These are phyloP conservation scores for Penicillium griseofulvum DNA, from an alignment of 2,329 filamentous ascomycete genomes.

Conservation along the genomic window DNA sequence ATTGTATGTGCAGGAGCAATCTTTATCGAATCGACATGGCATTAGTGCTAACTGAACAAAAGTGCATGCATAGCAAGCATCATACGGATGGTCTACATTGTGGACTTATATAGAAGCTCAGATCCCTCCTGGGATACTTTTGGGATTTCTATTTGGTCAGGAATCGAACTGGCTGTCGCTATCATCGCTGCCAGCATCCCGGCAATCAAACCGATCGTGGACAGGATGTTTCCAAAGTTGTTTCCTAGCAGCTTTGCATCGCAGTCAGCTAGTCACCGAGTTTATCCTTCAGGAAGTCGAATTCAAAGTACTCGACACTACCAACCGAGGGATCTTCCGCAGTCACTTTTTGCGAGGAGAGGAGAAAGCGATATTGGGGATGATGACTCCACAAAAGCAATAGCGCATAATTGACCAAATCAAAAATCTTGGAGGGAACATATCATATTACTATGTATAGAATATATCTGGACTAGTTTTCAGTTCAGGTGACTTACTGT, in stretches of 20 bases:
- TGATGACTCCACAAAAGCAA: slow-evolving; percentile 2
- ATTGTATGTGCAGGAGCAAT: neutral
- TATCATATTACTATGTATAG: no score
- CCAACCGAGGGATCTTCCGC: neutral
- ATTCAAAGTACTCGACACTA: neutral
- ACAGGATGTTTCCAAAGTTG: neutral
- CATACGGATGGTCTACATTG: slow-evolving; percentile 12
- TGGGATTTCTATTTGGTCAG: slow-evolving; percentile 8
- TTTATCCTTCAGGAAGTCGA: neutral
- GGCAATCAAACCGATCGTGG: neutral
- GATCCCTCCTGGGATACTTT: slow-evolving; percentile 12
- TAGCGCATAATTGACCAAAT: no score
- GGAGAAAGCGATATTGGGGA: neutral
- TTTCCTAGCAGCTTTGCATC: neutral
- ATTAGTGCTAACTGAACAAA: neutral
- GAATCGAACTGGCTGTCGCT: slow-evolving; percentile 1
- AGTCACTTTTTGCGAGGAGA: neutral
- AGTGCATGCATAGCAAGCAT: slow-evolving; percentile 13
- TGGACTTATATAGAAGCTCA: slow-evolving; percentile 9
- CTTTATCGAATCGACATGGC: neutral
- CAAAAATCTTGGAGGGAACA: no score
- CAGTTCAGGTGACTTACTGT: no score
- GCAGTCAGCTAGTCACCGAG: neutral
- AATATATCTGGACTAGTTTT: no score
- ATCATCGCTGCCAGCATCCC: neutral